Evolutionary conservation across 2,329 filamentous ascomycete genomes (phyloP).

Genomic region (Pseudogymnoascus verrucosus): DNA sequence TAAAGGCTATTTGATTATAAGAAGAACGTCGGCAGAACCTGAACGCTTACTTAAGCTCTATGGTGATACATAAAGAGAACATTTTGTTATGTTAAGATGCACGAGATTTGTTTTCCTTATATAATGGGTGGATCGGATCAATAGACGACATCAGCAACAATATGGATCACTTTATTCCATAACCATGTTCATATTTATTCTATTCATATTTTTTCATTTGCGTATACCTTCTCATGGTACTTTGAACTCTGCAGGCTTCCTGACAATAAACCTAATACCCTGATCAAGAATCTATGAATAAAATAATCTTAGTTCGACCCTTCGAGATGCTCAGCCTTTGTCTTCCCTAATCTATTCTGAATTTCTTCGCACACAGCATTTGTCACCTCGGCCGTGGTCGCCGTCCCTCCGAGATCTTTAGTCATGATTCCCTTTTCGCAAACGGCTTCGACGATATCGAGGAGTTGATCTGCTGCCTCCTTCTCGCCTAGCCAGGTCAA

Average conservation of each 20-base stretch:
- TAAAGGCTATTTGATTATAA: not conserved
- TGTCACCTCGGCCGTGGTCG: slow-evolving; percentile 19
- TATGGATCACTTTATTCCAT: not conserved
- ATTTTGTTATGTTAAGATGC: not conserved
- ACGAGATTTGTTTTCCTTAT: not conserved
- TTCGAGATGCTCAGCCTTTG: not conserved
- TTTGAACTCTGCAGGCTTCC: not conserved
- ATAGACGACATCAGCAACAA: not conserved
- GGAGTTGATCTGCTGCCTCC: slow-evolving; percentile 39
- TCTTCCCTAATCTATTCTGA: slow-evolving; percentile 8
- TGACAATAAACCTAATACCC: not conserved
- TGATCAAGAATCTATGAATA: not conserved
- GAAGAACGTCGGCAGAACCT: not conserved
- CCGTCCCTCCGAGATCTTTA: not conserved
- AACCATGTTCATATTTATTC: not conserved
- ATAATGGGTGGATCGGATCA: not conserved
- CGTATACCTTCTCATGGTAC: not conserved
- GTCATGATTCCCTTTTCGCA: slow-evolving; percentile 33
- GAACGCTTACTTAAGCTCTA: not conserved
- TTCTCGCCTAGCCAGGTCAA: slow-evolving; percentile 48
- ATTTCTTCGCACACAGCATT: slow-evolving; percentile 22
- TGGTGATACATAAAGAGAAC: not conserved
- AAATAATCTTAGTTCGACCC: not conserved
- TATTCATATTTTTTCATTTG: not conserved
- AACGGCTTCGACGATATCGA: slow-evolving; percentile 45